These are phyloP conservation scores for Endocalyx cinctus DNA, from an alignment of 2,329 filamentous ascomycete species.

Conservation along the genomic window DNA sequence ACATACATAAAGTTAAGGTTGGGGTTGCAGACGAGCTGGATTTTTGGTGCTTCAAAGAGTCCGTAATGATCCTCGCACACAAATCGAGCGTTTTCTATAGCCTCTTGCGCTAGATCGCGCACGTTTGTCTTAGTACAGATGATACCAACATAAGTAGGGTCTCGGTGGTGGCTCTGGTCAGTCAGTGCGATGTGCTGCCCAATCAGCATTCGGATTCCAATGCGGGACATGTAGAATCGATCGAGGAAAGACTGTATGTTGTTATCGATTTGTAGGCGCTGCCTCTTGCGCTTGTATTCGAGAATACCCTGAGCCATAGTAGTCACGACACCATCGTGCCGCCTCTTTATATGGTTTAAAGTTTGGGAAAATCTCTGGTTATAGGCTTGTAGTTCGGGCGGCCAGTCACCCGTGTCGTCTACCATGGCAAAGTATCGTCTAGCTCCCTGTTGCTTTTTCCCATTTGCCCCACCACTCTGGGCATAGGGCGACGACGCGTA, in stretches of 20 bases:
- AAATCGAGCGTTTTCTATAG: constrained; percentile 97
- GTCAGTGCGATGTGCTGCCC: constrained; percentile 97
- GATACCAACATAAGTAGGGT: constrained; percentile 94
- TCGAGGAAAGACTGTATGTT: constrained; percentile 97
- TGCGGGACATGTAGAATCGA: constrained; percentile 99
- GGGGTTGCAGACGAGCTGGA: constrained; percentile 92
- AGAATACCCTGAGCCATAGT: constrained; percentile 97
- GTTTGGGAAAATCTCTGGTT: constrained; percentile 87
- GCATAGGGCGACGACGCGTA: constrained; percentile 57
- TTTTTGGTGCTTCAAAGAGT: constrained; percentile 91
- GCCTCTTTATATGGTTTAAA: constrained; percentile 87
- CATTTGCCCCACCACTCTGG: constrained; percentile 39
- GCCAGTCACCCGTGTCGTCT: constrained; percentile 86
- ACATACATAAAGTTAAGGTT: constrained; percentile 99
- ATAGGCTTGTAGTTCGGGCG: constrained; percentile 88
- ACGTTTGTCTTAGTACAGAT: constrained; percentile 99
- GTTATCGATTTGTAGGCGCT: constrained; percentile 97
- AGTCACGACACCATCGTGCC: constrained; percentile 95
- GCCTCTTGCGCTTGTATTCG: constrained; percentile 93
- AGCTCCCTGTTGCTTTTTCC: constrained; percentile 47
- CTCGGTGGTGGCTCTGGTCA: constrained; percentile 82
- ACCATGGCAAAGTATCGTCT: constrained; percentile 88
- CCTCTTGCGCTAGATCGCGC: constrained; percentile 87
- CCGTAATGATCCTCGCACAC: constrained; percentile 99
- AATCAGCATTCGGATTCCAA: constrained; percentile 98